Conservation (phyloP, 371 early-diverging fungal species). For the Apophysomyces variabilis region DNA sequence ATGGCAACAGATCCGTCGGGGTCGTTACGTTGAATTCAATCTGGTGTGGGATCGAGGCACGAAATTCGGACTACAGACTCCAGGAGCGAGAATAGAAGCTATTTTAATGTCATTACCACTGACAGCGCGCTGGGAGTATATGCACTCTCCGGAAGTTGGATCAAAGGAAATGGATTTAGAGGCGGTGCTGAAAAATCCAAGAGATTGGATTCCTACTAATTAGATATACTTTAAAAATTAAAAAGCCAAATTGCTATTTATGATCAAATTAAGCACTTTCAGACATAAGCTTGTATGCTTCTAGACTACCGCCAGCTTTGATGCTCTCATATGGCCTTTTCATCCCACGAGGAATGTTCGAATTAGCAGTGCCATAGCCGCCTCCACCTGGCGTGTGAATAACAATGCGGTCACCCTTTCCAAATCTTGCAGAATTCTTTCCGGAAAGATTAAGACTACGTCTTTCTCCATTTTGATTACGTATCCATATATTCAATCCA, state of each 20-base stretch:
- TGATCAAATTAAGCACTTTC: constrained; percentile 23
- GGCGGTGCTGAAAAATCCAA: constrained; percentile 80
- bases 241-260: no score
- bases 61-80: constrained; percentile 85
- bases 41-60: constrained; percentile 86
- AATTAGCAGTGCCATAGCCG: constrained; percentile 56
- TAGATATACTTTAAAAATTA: neutral
- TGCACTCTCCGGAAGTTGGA: constrained; percentile 67
- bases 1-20: constrained; percentile 87
- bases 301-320: constrained; percentile 35
- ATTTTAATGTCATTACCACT: constrained; percentile 84
- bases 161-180: constrained; percentile 75
- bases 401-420: constrained; percentile 77
- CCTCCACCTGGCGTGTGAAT: constrained; percentile 96
- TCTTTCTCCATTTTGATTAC: constrained; percentile 43
- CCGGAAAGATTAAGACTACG: constrained; percentile 79
- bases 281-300: constrained; percentile 30
- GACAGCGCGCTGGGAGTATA: constrained; percentile 87
- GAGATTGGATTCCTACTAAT: constrained; percentile 72
- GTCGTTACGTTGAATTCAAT: constrained; percentile 89
- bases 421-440: constrained; percentile 82
- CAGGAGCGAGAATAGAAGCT: constrained; percentile 83
- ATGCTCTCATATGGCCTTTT: neutral
- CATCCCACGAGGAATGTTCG: constrained; percentile 5
- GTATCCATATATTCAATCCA: constrained; percentile 84